Base-by-base conservation (phyloP, 116 monocot genomes). In the Trichopus zeylanicus region DNA sequence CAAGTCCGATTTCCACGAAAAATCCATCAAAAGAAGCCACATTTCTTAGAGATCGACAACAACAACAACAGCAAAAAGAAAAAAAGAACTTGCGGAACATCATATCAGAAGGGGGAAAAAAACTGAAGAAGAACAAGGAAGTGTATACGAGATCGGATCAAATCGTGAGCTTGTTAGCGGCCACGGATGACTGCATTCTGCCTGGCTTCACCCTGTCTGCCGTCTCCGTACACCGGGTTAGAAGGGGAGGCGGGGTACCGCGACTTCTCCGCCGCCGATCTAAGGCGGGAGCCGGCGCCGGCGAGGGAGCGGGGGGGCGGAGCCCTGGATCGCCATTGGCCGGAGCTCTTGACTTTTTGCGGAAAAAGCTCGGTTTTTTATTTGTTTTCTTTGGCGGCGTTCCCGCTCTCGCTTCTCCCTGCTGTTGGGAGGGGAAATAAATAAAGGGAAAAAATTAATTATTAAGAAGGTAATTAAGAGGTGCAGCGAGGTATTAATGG, bases 121-220 rank as follows among this genome's bases (percentile, higher is more conserved):
- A 48, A 48, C 11, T 11, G 15, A 37, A 37, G 37, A 15, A 37
- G 15, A 37, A 15, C 37, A 37, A 37, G 15, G 42, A n/a, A 42
- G 42, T 42, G 42, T 42, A 42, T n/a, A n/a, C n/a, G n/a, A 4
- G 42, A 42, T 16, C 13, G 49, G 23, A 49, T 49, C 49, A 49
- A 49, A 49, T 49, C 42, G 12, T 24, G 19, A 49, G 5, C 21
- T 16, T 42, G 42, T 49, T 49, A 49, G 49, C 49, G 49, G 49
- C 49, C 22, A 24, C 49, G 22, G 23, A 49, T 22, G 49, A 49
- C 49, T 49, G 49, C 49, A 49, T 49, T 49, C 42, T 49, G 49
- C 49, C 49, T 49, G 49, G 49, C 49, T 49, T 49, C 49, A 49
- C 49, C 49, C 49, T 49, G 49, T 49, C 49, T 49, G 49, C 49